These are phyloP conservation scores for Multifurca ochricompacta DNA, from an alignment of 768 basidiomycete species.

Conservation along the genomic window DNA sequence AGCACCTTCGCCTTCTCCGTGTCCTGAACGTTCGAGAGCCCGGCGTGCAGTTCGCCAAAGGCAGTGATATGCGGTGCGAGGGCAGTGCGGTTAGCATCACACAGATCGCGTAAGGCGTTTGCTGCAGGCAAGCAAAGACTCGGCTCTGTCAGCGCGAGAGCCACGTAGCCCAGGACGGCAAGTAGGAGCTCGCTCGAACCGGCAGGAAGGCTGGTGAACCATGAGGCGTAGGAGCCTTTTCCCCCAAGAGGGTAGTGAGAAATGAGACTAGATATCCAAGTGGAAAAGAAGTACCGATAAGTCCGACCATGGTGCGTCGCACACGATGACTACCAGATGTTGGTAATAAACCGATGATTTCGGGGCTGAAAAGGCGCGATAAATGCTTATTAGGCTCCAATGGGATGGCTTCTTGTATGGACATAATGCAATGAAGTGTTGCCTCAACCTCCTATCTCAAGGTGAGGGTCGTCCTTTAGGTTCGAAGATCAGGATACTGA, in stretches of 20 bases:
- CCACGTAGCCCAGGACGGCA: constrained; percentile 60
- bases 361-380: constrained; percentile 58
- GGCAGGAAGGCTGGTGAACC: constrained; percentile 55
- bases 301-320: constrained; percentile 61
- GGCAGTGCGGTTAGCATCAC: constrained; percentile 82
- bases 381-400: constrained; percentile 49
- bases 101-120: constrained; percentile 74
- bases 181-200: constrained; percentile 41
- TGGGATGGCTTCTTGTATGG: constrained; percentile 80
- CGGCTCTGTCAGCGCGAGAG: constrained; percentile 59
- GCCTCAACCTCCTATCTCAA: constrained; percentile 70
- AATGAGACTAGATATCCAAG: background rate
- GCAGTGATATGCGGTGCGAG: constrained; percentile 78
- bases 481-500: constrained; percentile 29
- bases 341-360: constrained; percentile 66
- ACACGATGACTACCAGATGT: constrained; percentile 55
- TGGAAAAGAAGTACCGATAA: constrained; percentile 51
- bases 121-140: constrained; percentile 65
- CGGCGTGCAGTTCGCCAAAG: constrained; percentile 78
- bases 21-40: constrained; percentile 69
- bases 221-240: constrained; percentile 66
- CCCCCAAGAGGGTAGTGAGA: background rate
- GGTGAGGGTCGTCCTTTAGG: background rate
- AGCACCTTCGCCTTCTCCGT: constrained; percentile 86
- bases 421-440: constrained; percentile 79